Base-by-base conservation (phyloP, 495 filamentous ascomycete species). In the Haplographium delicatum region DNA sequence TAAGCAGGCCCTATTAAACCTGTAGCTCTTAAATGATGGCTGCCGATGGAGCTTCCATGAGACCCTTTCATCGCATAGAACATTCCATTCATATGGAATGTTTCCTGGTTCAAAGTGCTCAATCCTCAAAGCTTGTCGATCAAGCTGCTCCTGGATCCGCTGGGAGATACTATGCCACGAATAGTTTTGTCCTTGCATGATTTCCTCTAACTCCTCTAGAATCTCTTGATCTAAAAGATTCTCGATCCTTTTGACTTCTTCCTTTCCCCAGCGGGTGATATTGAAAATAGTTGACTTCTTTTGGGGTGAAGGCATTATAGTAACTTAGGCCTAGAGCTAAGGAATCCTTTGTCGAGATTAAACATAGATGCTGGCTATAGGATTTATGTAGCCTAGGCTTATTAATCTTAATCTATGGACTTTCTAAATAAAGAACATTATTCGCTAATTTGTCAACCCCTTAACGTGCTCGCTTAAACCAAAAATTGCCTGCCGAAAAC, bases 71-170 rank as follows among this genome's bases (percentile, higher is more conserved):
- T 50, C 23, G 23, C 23, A 50, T 8, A 50, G 35, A 23, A 40
- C 37, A 42, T 50, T 50, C 47, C 35, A 50, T 30, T 50, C 35
- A 41, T 40, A 50, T 19, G 34, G 33, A 40, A 50, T 42, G 20
- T 50, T 42, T 3, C 47, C 47, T 8, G 22, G 18, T 25, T 50
- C 34, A 4, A 50, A 37, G 22, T 40, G 40, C 5, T 43, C 37
- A 5, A 50, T 6, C 18, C 16, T 15, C 4, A 50, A 35, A 16
- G 7, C 4, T 3, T 23, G 5, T 5, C n/a, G 7, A 30, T 40
- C 33, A 11, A 41, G 22, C 18, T 24, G 7, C 4, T 3, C n/a
- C 18, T 41, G 20, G 8, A 50, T 19, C 5, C 5, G 4, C 7
- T 41, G 20, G 3, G 33, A 26, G 37, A 50, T 50, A 4, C 9